A percentile compares a stretch with the other conserved stretches of the same genome.
Conservation (phyloP, 1,139 yeast species). For the Yamadazyma membranifaciens region DNA sequence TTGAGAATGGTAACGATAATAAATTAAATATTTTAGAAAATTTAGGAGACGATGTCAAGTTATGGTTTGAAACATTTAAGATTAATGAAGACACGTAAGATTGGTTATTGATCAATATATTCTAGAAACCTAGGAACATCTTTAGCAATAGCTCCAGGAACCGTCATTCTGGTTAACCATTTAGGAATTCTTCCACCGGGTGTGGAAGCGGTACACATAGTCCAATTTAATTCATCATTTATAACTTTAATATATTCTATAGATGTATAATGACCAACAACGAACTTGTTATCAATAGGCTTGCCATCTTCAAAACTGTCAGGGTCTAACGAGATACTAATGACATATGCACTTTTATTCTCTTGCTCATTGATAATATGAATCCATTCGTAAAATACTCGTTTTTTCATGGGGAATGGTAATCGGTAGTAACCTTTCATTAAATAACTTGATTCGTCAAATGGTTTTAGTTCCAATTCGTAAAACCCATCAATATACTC, state of each 20-base stretch:
- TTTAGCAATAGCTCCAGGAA: slow-evolving; percentile 57
- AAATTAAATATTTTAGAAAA: slow-evolving; percentile 41
- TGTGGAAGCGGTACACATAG: slow-evolving; percentile 61
- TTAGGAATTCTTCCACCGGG: slow-evolving; percentile 68
- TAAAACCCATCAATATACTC: slow-evolving; percentile 32
- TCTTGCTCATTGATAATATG: slow-evolving; percentile 24
- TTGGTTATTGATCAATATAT: slow-evolving; percentile 40
- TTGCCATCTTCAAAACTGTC: slow-evolving; percentile 15
- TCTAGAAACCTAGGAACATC: slow-evolving; percentile 65
- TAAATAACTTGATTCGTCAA: slow-evolving; percentile 16
- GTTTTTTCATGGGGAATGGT: slow-evolving; percentile 44
- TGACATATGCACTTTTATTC: slow-evolving; percentile 9
- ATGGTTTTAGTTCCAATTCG: slow-evolving; percentile 21
- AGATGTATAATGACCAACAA: slow-evolving; percentile 53
- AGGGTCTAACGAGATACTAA: slow-evolving; percentile 15
- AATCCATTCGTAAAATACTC: slow-evolving; percentile 64
- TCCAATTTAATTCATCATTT: slow-evolving; percentile 51
- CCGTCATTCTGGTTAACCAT: slow-evolving; percentile 56
- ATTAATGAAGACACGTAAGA: slow-evolving; percentile 20
- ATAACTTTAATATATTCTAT: slow-evolving; percentile 52
- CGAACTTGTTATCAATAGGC: slow-evolving; percentile 13
- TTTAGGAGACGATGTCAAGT: slow-evolving; percentile 44
- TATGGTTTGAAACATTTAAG: slow-evolving; percentile 37
- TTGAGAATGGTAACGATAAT: slow-evolving; percentile 20
- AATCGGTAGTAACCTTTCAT: slow-evolving; percentile 44